Percentiles rank a stretch among this genome's conserved stretches.
Evolutionary conservation across 495 filamentous ascomycete genomes (phyloP).

Genomic region (Melanomma pulvis-pyrius): DNA sequence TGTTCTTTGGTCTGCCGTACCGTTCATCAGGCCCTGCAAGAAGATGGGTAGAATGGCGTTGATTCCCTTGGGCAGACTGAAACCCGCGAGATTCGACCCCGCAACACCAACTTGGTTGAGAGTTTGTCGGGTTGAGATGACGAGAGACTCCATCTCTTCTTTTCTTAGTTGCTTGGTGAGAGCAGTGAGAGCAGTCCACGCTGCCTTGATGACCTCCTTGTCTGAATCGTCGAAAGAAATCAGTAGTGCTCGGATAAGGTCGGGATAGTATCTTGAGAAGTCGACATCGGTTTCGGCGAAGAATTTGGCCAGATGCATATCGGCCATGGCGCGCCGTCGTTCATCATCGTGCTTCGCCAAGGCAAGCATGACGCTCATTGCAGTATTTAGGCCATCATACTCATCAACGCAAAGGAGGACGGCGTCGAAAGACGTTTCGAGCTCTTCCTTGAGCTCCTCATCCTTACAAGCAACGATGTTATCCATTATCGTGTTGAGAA

Average conservation of each 20-base stretch:
- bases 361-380: conserved; percentile 87
- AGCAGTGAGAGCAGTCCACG: conserved; percentile 86
- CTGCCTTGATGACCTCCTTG: conserved; percentile 81
- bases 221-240: conserved; percentile 91
- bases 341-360: conserved; percentile 93
- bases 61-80: conserved; percentile 94
- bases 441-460: conserved; percentile 69
- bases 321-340: conserved; percentile 73
- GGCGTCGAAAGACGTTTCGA: conserved; percentile 78
- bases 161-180: conserved; percentile 89
- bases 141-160: conserved; percentile 97
- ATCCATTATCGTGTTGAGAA: conserved; percentile 92
- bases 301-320: conserved; percentile 82
- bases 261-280: conserved; percentile 90
- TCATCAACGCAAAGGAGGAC: conserved; percentile 93
- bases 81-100: conserved; percentile 82
- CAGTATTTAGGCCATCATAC: conserved; percentile 89
- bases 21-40: conserved; percentile 96
- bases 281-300: conserved; percentile 80
- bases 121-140: conserved; percentile 79
- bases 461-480: conserved; percentile 80
- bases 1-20: conserved; percentile 85
- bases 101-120: conserved; percentile 85
- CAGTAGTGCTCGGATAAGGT: conserved; percentile 84
- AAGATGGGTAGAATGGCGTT: conserved; percentile 96